Percentiles rank a stretch among this genome's conserved stretches.
Conservation (phyloP, 768 basidiomycete species). For the Termitomyces sp. region DNA sequence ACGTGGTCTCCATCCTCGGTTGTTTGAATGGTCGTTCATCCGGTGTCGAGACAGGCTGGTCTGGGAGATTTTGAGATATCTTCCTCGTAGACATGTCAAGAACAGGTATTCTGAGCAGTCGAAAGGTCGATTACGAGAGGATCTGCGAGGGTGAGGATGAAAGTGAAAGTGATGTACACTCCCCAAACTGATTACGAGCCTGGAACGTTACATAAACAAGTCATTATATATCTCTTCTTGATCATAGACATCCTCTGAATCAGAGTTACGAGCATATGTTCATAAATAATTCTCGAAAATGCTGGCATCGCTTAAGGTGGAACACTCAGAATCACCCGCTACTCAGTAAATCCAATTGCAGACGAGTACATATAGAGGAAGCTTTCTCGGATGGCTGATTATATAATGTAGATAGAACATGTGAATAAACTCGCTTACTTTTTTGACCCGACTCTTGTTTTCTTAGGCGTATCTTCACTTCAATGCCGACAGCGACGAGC, state of each 20-base stretch:
- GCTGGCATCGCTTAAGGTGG: no score
- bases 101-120: not conserved
- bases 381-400: not conserved
- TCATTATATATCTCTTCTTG: no score
- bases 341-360: no score
- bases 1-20: not conserved
- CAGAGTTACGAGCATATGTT: no score
- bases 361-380: no score
- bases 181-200: no score
- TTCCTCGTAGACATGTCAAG: constrained; percentile 15
- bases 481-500: constrained; percentile 52
- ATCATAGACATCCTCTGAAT: no score
- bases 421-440: constrained; percentile 11
- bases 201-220: no score
- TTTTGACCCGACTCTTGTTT: not conserved
- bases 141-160: not conserved
- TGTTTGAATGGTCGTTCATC: constrained; percentile 2
- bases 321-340: no score
- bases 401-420: constrained; percentile 4
- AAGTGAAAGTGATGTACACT: not conserved
- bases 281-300: no score
- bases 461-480: not conserved
- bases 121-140: not conserved
- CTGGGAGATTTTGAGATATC: constrained; percentile 13
- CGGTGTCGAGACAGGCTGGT: not conserved